Base-by-base conservation (phyloP, 139 green algal genomes). In the Ulvella scutata region DNA sequence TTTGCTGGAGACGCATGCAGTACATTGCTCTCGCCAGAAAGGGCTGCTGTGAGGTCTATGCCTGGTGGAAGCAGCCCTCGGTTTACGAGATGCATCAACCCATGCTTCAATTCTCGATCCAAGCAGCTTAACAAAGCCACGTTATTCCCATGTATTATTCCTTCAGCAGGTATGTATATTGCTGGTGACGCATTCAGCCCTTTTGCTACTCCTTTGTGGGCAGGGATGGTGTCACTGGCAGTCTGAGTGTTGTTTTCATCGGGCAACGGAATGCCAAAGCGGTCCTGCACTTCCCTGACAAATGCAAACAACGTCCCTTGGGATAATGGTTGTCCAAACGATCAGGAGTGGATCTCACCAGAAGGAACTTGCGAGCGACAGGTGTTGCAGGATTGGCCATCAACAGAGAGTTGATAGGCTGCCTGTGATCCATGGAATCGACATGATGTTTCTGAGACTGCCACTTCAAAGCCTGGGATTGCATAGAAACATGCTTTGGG, bases 1-100 rank as follows among this genome's bases (percentile, higher is more conserved):
- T 74, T 7, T 6, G 31, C 36, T 74, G 72, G 26, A 36, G 31
- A 26, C 31, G 51, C 17, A 26, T 67, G 51, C 4, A 67, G 51
- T 13, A 67, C 51, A 67, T 67, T 67, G 10, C n/a, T 36, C 51
- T 67, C n/a, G 9, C 51, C 51, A 34, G 51, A 74, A 13, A 88
- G 75, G 1, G 81, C 76, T 29, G 75, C 62, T 17, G 79, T 85
- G 29, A 87, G 76, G 78, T 89, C 82, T 4, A 76, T 74, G 26
- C 78, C 76, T 3, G 43, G 6, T 2, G 79, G 81, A 43, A 89
- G 62, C 59, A 89, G 73, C 7, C 85, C 81, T 3, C 81, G 77
- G 44, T 85, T 85, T 35, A 86, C 44, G 6, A 89, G 75, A 38
- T 87, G 80, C 17, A 85, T 72, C 39, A 89, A 40, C n/a, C 84